Base-by-base conservation (phyloP, 2,329 filamentous ascomycete species). In the Ascochyta pisi region DNA sequence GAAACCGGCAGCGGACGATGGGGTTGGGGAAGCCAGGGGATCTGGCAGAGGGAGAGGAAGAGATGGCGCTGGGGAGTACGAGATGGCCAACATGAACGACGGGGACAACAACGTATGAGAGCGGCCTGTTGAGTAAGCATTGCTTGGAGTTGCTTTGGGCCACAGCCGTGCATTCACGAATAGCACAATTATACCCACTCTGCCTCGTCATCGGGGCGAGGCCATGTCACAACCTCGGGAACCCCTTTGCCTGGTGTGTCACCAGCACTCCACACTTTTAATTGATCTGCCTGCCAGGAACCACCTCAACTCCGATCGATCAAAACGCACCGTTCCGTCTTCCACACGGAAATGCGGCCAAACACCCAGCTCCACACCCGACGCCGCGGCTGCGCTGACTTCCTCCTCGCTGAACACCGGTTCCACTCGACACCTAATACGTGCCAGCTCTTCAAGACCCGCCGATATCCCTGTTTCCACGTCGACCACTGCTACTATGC, bases 51-150 rank as follows among this genome's bases (percentile, higher is more conserved):
- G 77, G 13, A 68, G 71, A 57, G 78, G 77, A 15, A 71, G 70
- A 65, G 80, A 81, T 60, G 80, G 78, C 3, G 77, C 72, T 16
- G 80, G 77, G 3, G 73, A 77, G 44, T 82, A 82, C 57, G 80
- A 82, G 57, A 80, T 82, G 79, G 78, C 79, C 13, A 69, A 69
- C 23, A 78, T 82, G 75, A 63, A 63, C 47, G 74, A 77, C 38
- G 64, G 66, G 34, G 73, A 72, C 55, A 73, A 72, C 52, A 71
- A 64, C 31, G 69, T 75, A 19, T 75, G 69, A 74, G 55, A 48
- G 41, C 19, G 16, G 42, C 2, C 12, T 37, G 39, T 38, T 46
- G 38, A 35, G n/a, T 35, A 55, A 67, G 69, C 71, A 73, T 74
- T 65, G 60, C 60, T 60, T 60, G 67, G 65, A 66, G 64, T 68